Percentiles rank a stretch among this genome's conserved stretches.
phyloP scores from a whole-genome alignment of 495 filamentous ascomycete species.

The Trichoderma virens region DNA sequence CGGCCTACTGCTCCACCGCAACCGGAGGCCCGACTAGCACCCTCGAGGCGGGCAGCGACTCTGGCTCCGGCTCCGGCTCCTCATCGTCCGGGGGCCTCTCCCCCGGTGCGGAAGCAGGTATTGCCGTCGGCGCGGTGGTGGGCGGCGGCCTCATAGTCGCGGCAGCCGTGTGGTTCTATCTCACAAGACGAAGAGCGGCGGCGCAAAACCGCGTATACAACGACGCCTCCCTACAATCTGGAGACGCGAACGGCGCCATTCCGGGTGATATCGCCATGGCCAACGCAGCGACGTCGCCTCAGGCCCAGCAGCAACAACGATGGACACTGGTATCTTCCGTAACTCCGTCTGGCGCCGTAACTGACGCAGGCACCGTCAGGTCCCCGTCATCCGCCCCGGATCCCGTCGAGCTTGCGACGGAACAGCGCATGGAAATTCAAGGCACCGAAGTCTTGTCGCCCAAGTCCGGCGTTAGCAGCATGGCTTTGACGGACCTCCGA shows the following conservation, averaged over 20 bases:
- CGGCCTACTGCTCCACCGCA: conserved; percentile 39
- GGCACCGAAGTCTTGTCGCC: not conserved
- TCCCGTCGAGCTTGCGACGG: conserved; percentile 28
- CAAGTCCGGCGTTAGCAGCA: not conserved
- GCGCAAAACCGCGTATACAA: not conserved
- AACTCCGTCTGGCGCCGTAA: conserved; percentile 25
- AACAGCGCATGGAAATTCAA: conserved; percentile 4
- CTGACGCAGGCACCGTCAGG: conserved; percentile 23
- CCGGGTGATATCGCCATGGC: conserved; percentile 17
- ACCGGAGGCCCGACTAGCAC: conserved; percentile 14
- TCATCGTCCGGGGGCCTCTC: conserved; percentile 18
- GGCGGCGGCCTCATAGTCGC: conserved; percentile 31
- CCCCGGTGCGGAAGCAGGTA: conserved; percentile 34
- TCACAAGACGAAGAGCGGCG: conserved; percentile 20
- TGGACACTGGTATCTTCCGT: conserved; percentile 26
- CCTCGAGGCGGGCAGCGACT: conserved; percentile 3
- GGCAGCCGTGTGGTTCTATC: conserved; percentile 27
- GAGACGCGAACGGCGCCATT: not conserved
- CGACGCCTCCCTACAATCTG: conserved; percentile 10
- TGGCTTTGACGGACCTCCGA: not conserved
- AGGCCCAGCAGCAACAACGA: conserved; percentile 12
- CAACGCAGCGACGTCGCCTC: conserved; percentile 14
- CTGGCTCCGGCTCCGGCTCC: not conserved
- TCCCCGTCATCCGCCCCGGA: not conserved
- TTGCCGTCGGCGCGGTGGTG: conserved; percentile 36